Evolutionary conservation across 1,284 basidiomycete genomes (phyloP).

Genomic region (Ceratobasidium sp.): DNA sequence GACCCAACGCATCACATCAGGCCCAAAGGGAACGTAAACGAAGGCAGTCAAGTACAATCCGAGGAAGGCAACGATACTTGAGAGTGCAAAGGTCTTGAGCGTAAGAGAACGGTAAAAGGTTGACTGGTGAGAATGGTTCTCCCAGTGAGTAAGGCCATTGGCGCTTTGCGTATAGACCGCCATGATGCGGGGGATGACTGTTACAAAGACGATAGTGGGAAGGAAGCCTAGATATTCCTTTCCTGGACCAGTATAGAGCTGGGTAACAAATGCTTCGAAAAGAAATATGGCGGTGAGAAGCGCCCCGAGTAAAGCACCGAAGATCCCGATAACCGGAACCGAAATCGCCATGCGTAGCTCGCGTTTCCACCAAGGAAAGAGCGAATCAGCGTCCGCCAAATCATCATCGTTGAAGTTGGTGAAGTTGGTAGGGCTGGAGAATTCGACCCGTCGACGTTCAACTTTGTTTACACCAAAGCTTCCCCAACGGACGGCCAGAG

Average conservation of each 20-base stretch:
- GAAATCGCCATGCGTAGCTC: slow-evolving; percentile 78
- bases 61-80: slow-evolving; percentile 87
- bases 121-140: slow-evolving; percentile 85
- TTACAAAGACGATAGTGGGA: slow-evolving; percentile 85
- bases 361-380: slow-evolving; percentile 72
- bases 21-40: slow-evolving; percentile 91
- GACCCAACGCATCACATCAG: slow-evolving; percentile 71
- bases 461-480: slow-evolving; percentile 78
- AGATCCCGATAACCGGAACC: slow-evolving; percentile 79
- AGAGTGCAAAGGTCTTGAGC: slow-evolving; percentile 89
- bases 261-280: slow-evolving; percentile 85
- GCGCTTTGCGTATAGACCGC: slow-evolving; percentile 77
- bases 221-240: slow-evolving; percentile 75
- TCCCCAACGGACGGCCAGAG: slow-evolving; percentile 80
- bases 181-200: slow-evolving; percentile 85
- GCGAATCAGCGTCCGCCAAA: slow-evolving; percentile 40
- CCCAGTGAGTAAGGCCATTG: slow-evolving; percentile 80
- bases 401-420: slow-evolving; percentile 47
- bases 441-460: slow-evolving; percentile 75
- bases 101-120: slow-evolving; percentile 82
- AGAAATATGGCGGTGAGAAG: slow-evolving; percentile 83
- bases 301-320: slow-evolving; percentile 71
- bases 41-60: slow-evolving; percentile 85
- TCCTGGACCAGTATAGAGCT: slow-evolving; percentile 86
- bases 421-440: slow-evolving; percentile 47